These are phyloP conservation scores for Arthrobotrys iridis DNA, from an alignment of 2,329 filamentous ascomycete species.

Conservation along the genomic window DNA sequence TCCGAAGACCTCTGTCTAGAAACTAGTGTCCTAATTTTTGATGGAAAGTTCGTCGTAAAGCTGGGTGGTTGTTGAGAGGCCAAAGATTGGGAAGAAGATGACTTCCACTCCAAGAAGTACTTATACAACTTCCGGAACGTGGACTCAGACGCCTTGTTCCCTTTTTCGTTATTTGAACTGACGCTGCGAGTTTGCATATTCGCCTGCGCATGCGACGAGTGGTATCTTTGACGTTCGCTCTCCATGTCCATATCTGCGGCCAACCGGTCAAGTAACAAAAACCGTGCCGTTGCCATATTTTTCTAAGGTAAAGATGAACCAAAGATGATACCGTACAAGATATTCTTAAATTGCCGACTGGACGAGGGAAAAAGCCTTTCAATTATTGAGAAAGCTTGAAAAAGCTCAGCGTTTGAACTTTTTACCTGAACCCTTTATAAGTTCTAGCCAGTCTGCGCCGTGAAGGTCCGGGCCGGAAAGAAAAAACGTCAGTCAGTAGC, in stretches of 20 bases:
- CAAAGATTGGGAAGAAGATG: background rate
- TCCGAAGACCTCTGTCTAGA: constrained; percentile 20
- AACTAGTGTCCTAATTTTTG: constrained; percentile 19
- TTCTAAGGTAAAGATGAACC: background rate
- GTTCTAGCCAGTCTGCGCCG: background rate
- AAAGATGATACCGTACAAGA: background rate
- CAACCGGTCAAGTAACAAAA: constrained; percentile 38
- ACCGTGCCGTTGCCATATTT: constrained; percentile 22
- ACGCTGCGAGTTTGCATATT: constrained; percentile 1
- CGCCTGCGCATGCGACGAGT: background rate
- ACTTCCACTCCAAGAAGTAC: constrained; percentile 43
- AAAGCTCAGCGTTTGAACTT: background rate
- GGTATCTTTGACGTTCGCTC: constrained; percentile 6
- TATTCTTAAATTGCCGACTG: background rate
- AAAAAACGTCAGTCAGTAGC: background rate
- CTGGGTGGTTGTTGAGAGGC: background rate
- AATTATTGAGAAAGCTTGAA: background rate
- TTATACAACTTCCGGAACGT: constrained; percentile 38
- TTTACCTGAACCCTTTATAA: background rate
- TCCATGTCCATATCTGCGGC: constrained; percentile 23
- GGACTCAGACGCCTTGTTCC: constrained; percentile 16
- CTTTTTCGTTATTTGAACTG: constrained; percentile 14
- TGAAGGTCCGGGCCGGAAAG: constrained; percentile 8
- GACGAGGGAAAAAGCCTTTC: background rate
- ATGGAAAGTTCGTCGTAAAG: constrained; percentile 17